These are phyloP conservation scores for Pogostemon cablin DNA, from an alignment of 257 asterid genomes.

Conservation along the genomic window DNA sequence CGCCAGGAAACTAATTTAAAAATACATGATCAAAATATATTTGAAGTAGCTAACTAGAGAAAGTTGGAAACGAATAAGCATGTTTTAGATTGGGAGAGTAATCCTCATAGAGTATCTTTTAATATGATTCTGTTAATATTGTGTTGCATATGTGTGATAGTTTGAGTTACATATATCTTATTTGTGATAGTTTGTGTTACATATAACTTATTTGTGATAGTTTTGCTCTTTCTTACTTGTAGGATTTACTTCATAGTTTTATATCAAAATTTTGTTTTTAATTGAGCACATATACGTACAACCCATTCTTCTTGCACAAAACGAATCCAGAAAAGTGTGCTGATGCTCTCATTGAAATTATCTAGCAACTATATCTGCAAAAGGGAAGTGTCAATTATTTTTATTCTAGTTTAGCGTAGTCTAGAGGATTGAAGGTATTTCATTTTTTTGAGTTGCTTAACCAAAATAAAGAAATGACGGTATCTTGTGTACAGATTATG, in stretches of 20 bases:
- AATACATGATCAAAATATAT: neutral
- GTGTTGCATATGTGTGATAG: neutral
- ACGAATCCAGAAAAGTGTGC: neutral
- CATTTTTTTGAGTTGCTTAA: slow-evolving; percentile 10
- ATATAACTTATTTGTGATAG: neutral
- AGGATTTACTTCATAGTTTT: neutral
- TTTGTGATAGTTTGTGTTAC: neutral
- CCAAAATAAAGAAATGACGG: slow-evolving; percentile 6
- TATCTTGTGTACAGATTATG: slow-evolving; percentile 6
- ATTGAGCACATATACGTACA: slow-evolving; percentile 5
- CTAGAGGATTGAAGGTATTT: neutral
- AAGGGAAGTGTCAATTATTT: slow-evolving; percentile 13
- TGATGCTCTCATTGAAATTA: neutral
- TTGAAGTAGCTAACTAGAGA: neutral
- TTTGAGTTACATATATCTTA: neutral
- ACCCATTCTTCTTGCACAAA: neutral
- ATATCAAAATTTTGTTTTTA: neutral
- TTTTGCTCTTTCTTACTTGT: neutral
- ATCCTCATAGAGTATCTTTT: neutral
- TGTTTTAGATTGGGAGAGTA: slow-evolving; percentile 10
- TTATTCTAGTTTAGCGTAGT: slow-evolving; percentile 13
- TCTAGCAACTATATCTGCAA: neutral
- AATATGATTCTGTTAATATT: neutral
- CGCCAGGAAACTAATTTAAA: neutral
- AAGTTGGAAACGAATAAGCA: neutral